Conservation (phyloP, 495 filamentous ascomycete genomes). For the Lasiosphaeria miniovina region DNA sequence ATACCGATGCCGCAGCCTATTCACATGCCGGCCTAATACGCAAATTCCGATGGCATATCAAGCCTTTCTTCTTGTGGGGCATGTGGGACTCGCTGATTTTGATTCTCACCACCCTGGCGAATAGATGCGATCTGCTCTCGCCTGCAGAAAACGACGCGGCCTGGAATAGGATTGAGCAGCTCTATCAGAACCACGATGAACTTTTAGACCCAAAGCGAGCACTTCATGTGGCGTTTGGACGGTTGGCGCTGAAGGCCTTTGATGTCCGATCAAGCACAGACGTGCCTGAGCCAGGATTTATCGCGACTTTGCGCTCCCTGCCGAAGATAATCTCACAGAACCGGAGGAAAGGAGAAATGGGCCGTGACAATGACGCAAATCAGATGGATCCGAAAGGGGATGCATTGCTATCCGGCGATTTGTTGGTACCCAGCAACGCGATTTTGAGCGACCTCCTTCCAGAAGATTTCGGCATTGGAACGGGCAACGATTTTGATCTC, state of each 20-base stretch:
- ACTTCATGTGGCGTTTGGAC: constrained; percentile 11
- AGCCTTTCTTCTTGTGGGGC: constrained; percentile 16
- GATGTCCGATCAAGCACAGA: constrained; percentile 1
- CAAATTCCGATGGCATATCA: constrained; percentile 13
- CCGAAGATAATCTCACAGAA: not conserved
- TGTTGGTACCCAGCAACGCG: too few relatives aligned
- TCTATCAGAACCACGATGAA: constrained; percentile 12
- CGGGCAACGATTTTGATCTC: not conserved
- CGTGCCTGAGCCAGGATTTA: constrained; percentile 10
- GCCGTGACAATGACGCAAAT: not conserved
- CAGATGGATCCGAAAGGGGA: not conserved
- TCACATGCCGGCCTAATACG: not conserved
- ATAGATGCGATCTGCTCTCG: constrained; percentile 1
- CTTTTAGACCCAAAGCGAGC: constrained; percentile 11
- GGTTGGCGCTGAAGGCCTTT: constrained; percentile 18
- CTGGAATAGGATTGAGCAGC: constrained; percentile 14
- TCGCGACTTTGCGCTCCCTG: constrained; percentile 5
- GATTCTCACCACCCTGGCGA: constrained; percentile 13
- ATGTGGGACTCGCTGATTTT: constrained; percentile 17
- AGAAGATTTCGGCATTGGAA: not conserved
- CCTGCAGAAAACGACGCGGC: constrained; percentile 3
- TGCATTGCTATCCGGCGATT: not conserved
- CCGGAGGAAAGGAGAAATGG: not conserved
- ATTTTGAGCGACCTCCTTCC: not conserved
- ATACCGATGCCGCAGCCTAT: constrained; percentile 14